Base-by-base conservation (phyloP, 805 yeast species). In the Suhomyces emberorum region DNA sequence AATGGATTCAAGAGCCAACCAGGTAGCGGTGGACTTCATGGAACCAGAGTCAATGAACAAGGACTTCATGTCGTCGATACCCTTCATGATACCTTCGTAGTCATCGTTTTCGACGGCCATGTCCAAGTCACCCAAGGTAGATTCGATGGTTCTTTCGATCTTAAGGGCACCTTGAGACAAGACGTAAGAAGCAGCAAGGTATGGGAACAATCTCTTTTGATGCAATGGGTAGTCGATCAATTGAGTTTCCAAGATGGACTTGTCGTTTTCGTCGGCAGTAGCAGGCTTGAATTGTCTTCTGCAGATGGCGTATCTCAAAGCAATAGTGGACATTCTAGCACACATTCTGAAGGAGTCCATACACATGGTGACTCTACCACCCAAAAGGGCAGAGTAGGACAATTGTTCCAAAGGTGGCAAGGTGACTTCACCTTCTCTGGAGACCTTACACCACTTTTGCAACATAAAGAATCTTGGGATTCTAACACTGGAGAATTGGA, bases 391-490 rank as follows among this genome's bases (percentile, higher is more conserved):
- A 37, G 65, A 57, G 47, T 68, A 69, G 26, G 65, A 51, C 48
- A 69, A 65, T 46, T 69, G 74, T 49, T 67, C 72, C 44, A 68
- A 61, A 28, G 74, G 73, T 17, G 72, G 72, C 39, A 66, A 54
- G 9, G 50, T 47, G 15, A 69, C 74, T 7, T 58, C 49, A 36
- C 74, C 74, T 28, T 63, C 63, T 32, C 61, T 51, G 33, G 58
- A 40, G 24, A 69, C 73, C 41, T 63, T 61, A 51, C 69, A 62
- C 49, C 55, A 69, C 44, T 61, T 67, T 50, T 68, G 73, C 51
- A 69, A 62, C 74, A 69, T 69, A 51, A 63, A 65, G 49, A 54
- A 64, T 46, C 74, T 57, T 30, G 74, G 74, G 42, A 69, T 60
- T 44, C 69, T 53, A 25, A 69, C 74, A 36, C 52, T 49, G 19